Evolutionary conservation across 2,329 filamentous ascomycete species (phyloP), one percentile per base, ranked within the genome.

Genomic region (Chrysoporthe puriensis): DNA sequence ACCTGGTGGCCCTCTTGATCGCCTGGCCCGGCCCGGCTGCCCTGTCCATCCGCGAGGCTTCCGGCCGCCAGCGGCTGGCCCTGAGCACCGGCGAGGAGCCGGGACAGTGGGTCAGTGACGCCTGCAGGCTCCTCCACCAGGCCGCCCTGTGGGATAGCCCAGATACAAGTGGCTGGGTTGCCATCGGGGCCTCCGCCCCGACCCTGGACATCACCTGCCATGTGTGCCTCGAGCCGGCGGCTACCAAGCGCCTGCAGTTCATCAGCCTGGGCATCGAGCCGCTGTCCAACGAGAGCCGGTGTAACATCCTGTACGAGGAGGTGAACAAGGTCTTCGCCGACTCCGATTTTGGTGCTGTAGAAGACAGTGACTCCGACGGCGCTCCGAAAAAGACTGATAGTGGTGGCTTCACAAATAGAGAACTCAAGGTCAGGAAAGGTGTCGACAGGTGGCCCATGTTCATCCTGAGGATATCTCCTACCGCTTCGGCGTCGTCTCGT

Each of bases 361-460:
- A 85, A 1, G 73, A 76, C 6, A 76, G 78, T 50, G 78, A 78
- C 42, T 72, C 73, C 4, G 79, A 82, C 18, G 77, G 75, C 59
- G 72, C 78, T 48, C 73, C 69, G 72, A 65, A 76, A 72, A 66
- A 74, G 43, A 44, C 32, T 68, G 86, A 84, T 67, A 77, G 73
- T 7, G 81, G 84, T 40, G 80, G 80, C 1, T 85, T 82, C 66
- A 86, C 82, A 1, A 79, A 76, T 43, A 84, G 79, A 70, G 85
- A 88, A 67, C 72, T 86, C 48, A 88, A 83, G 73, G 78, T 79
- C 14, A 84, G 82, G 56, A 95, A 92, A 75, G 84, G 88, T 0
- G 81, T 94, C 11, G 93, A 97, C 73, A 86, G 88, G 62, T 96
- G 93, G 89, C 94, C 95, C 0, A 95, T 95, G 89, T 98, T 97